These are phyloP conservation scores for Ophiocordyceps sinensis DNA, from an alignment of 2,329 filamentous ascomycete genomes.

Conservation along the genomic window DNA sequence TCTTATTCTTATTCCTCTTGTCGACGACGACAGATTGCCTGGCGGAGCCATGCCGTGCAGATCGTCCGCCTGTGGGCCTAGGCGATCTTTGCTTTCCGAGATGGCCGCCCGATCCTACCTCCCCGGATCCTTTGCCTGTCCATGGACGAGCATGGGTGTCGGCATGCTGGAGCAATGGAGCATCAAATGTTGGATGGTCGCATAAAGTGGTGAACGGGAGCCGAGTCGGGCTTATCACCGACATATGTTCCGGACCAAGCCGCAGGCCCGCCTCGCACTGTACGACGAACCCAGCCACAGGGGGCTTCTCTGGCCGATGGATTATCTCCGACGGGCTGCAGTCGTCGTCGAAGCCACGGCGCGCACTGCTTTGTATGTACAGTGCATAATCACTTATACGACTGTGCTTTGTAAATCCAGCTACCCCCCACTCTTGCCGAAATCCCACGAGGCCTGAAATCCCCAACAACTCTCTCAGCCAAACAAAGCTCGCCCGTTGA, in stretches of 20 bases:
- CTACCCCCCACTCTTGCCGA: too few species aligned
- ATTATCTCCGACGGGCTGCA: too few species aligned
- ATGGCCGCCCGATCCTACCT: not conserved
- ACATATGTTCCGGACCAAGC: not conserved
- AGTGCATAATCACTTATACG: too few species aligned
- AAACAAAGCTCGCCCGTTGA: too few species aligned
- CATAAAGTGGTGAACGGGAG: not conserved
- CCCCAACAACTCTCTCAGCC: too few species aligned
- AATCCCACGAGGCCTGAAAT: too few species aligned
- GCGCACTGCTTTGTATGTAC: too few species aligned
- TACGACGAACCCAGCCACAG: not conserved
- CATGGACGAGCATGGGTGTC: not conserved
- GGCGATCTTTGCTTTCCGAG: not conserved
- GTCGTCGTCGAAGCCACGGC: too few species aligned
- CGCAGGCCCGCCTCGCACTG: constrained; percentile 1
- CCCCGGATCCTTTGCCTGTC: not conserved
- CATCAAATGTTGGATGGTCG: too few species aligned
- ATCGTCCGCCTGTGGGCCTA: not conserved
- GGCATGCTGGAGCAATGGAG: not conserved
- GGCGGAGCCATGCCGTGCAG: not conserved
- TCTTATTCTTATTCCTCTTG: too few species aligned
- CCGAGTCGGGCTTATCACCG: not conserved
- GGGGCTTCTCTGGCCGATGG: not conserved
- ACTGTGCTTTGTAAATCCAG: too few species aligned
- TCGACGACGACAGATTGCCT: not conserved